phyloP scores from a whole-genome alignment of 331 rosid genomes.

The Telfairia occidentalis region DNA sequence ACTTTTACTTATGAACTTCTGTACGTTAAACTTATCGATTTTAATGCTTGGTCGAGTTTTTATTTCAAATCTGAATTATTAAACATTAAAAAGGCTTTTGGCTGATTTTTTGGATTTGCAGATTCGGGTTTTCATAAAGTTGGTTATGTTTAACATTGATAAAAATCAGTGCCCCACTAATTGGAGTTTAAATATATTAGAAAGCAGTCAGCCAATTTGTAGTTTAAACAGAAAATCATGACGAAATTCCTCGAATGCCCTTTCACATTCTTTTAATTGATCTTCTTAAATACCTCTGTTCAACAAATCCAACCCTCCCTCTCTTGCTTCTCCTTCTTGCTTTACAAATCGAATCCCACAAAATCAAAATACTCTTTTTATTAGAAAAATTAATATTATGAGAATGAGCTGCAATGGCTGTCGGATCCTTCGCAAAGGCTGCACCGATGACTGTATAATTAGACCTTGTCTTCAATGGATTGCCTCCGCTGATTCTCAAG shows the following conservation, averaged over 20 bases:
- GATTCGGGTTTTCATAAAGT: not conserved
- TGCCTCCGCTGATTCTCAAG: slow-evolving; percentile 44
- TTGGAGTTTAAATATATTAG: not conserved
- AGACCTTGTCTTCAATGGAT: slow-evolving; percentile 64
- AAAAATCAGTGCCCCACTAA: not conserved
- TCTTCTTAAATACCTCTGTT: not conserved
- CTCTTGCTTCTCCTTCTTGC: not conserved
- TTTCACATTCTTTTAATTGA: not conserved
- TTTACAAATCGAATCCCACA: no score
- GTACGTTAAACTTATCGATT: no score
- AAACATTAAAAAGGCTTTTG: not conserved
- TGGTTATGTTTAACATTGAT: not conserved
- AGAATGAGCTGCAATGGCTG: slow-evolving; percentile 69
- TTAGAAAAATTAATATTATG: slow-evolving; percentile 28
- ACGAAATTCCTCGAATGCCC: not conserved
- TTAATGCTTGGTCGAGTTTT: no score
- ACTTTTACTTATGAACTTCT: no score
- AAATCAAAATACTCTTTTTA: no score
- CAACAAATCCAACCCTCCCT: no score
- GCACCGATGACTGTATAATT: slow-evolving; percentile 40
- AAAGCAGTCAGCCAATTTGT: not conserved
- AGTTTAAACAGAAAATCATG: not conserved
- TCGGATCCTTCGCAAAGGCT: slow-evolving; percentile 60
- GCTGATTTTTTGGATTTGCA: not conserved
- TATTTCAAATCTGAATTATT: not conserved